Conservation (phyloP, 2,329 filamentous ascomycete species). For the Aureobasidium sp. region DNA sequence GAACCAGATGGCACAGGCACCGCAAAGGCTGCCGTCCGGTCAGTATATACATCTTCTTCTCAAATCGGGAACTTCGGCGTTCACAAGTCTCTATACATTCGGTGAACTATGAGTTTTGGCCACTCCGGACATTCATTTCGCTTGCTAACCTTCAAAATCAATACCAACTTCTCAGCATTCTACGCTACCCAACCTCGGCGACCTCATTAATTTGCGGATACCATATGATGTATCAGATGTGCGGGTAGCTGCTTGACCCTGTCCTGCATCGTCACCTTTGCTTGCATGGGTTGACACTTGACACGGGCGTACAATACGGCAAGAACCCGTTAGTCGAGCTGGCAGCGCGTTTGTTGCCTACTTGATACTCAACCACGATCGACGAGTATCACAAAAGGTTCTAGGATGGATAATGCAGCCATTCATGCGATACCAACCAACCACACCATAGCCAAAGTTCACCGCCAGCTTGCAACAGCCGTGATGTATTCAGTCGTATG, state of each 20-base stretch:
- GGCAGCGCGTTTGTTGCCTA: conserved; percentile 3
- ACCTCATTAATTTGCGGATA: neutral
- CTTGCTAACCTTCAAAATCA: neutral
- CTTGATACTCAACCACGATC: neutral
- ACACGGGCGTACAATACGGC: conserved; percentile 5
- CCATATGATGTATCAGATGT: neutral
- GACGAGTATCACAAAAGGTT: neutral
- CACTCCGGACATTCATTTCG: neutral
- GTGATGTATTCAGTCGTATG: neutral
- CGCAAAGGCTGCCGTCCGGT: neutral
- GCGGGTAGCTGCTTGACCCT: neutral
- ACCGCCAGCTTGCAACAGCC: neutral
- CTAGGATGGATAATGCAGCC: neutral
- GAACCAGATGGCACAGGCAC: neutral
- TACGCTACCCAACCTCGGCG: neutral
- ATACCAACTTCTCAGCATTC: neutral
- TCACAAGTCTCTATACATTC: neutral
- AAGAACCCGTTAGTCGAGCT: neutral
- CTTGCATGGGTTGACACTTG: conserved; percentile 3
- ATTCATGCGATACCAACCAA: neutral
- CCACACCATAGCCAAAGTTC: neutral
- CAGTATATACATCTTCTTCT: neutral
- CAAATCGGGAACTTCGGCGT: neutral
- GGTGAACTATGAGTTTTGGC: neutral
- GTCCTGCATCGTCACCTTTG: neutral